Evolutionary conservation across 169 alveolate genomes (phyloP).

Genomic region (Plasmodium inui): DNA sequence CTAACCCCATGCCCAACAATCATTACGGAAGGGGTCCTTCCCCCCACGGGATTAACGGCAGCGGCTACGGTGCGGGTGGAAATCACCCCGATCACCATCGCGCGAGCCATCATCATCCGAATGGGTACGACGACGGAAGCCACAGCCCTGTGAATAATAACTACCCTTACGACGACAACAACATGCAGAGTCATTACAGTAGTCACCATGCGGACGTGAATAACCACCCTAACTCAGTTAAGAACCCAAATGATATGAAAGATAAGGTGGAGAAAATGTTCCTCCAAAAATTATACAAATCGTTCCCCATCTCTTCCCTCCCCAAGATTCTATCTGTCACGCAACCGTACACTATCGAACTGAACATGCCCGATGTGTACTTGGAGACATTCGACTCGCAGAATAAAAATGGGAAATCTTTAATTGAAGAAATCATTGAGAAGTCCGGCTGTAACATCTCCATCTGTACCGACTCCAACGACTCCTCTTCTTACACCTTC

Average conservation of each 20-base stretch:
- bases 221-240: not conserved
- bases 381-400: constrained; percentile 69
- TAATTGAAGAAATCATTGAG: constrained; percentile 66
- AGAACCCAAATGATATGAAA: constrained; percentile 47
- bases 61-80: not conserved
- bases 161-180: constrained; percentile 10
- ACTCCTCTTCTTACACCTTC: constrained; percentile 69
- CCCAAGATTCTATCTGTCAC: constrained; percentile 61
- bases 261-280: constrained; percentile 32
- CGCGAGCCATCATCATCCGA: not conserved
- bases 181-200: not conserved
- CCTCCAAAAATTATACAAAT: constrained; percentile 40
- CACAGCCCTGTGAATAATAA: not conserved
- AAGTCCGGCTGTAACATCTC: constrained; percentile 70
- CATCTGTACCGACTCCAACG: constrained; percentile 68
- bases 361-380: constrained; percentile 72
- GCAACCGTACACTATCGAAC: constrained; percentile 71
- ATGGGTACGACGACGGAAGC: not conserved
- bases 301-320: constrained; percentile 44
- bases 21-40: not conserved
- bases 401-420: constrained; percentile 67
- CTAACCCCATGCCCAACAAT: constrained; percentile 4
- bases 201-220: not conserved
- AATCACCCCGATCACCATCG: not conserved
- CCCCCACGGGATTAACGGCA: not conserved